Conservation (phyloP, 768 basidiomycete genomes). For the Lactarius quietus region DNA sequence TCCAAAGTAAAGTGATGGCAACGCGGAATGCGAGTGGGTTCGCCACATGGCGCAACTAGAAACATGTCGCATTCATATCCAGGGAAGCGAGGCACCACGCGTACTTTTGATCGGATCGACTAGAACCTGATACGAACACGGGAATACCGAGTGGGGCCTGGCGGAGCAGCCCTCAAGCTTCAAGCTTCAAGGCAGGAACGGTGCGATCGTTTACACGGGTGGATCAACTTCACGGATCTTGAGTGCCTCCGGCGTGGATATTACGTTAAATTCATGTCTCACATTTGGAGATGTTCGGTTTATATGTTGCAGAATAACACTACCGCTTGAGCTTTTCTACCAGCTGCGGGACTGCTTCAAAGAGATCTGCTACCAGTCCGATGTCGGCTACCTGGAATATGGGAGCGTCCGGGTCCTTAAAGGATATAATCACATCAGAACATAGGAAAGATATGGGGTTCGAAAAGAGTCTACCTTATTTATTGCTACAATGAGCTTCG, state of each 20-base stretch:
- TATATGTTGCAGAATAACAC: constrained; percentile 11
- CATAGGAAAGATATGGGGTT: not conserved
- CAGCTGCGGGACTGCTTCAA: constrained; percentile 86
- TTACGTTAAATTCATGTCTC: not conserved
- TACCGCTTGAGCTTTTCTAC: constrained; percentile 73
- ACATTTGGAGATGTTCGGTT: not conserved
- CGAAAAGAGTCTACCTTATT: constrained; percentile 68
- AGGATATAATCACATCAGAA: constrained; percentile 6
- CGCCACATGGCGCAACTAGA: not conserved
- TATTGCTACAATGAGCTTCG: constrained; percentile 95
- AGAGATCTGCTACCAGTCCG: constrained; percentile 92
- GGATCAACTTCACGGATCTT: not conserved
- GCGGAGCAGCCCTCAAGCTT: not conserved
- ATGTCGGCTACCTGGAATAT: constrained; percentile 99
- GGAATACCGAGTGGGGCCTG: not conserved
- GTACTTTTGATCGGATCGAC: not conserved
- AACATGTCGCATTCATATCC: not conserved
- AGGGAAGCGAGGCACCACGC: not conserved
- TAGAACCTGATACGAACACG: constrained; percentile 1
- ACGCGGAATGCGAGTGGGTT: constrained; percentile 11
- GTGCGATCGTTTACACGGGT: not conserved
- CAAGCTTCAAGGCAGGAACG: not conserved
- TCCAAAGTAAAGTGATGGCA: not conserved
- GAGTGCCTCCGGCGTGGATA: not conserved
- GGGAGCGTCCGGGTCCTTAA: constrained; percentile 91